Evolutionary conservation across 257 asterid species (phyloP).

Genomic region (Salvia miltiorrhiza): DNA sequence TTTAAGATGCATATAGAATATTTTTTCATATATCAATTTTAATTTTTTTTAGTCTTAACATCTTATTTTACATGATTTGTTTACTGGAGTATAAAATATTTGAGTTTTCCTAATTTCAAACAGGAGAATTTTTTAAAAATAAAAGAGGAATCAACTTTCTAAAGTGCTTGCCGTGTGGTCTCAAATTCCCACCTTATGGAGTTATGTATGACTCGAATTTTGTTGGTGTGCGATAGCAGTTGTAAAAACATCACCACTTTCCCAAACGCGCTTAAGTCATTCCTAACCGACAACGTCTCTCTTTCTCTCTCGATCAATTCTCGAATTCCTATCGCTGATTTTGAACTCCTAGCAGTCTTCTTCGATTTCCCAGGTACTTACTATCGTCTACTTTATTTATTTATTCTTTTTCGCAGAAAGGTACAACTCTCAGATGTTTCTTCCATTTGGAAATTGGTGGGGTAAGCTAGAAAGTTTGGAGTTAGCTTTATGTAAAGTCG

Average conservation of each 20-base stretch:
- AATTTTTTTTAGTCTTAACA: no score
- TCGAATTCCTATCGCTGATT: not conserved
- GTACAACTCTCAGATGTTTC: not conserved
- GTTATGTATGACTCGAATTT: conserved; percentile 14
- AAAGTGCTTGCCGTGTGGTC: conserved; percentile 8
- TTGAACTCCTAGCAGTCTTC: not conserved
- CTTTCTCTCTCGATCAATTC: not conserved
- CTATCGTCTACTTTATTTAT: no score
- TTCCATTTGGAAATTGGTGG: not conserved
- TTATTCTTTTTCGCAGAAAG: not conserved
- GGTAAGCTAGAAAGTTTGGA: conserved; percentile 1
- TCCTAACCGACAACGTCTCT: not conserved
- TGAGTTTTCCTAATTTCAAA: no score
- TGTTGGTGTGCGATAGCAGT: not conserved
- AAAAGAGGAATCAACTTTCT: not conserved
- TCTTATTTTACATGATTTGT: no score
- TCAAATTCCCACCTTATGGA: conserved; percentile 1
- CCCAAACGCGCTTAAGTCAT: conserved; percentile 24
- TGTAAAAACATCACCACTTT: not conserved
- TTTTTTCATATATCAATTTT: no score
- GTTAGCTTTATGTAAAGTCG: not conserved
- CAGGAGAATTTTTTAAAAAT: no score
- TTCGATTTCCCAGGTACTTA: conserved; percentile 18
- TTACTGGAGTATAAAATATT: no score
- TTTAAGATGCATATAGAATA: no score